phyloP scores from a whole-genome alignment of 1,284 basidiomycete genomes.

The Papiliotrema flavescens region DNA sequence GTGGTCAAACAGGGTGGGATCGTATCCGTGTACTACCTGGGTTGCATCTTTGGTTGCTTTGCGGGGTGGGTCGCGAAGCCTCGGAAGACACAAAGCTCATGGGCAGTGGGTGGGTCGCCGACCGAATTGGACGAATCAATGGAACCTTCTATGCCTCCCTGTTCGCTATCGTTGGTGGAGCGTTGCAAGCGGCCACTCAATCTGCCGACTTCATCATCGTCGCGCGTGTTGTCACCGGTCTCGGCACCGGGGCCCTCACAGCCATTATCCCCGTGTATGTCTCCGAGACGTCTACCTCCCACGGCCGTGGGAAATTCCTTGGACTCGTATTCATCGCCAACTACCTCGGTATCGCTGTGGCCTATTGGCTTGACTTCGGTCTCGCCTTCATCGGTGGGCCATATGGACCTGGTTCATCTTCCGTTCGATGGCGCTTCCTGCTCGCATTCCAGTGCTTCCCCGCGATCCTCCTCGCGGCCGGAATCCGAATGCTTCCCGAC shows the following conservation, averaged over 20 bases:
- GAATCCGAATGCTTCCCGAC: constrained; percentile 21
- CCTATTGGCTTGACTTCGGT: constrained; percentile 58
- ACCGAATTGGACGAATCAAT: constrained; percentile 48
- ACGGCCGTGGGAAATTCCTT: constrained; percentile 21
- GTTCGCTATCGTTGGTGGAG: constrained; percentile 49
- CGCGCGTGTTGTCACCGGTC: constrained; percentile 56
- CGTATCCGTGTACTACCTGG: constrained; percentile 42
- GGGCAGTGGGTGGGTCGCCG: constrained; percentile 40
- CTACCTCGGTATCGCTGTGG: constrained; percentile 57
- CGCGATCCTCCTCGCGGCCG: constrained; percentile 10
- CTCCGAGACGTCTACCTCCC: constrained; percentile 30
- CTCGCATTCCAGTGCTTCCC: constrained; percentile 20
- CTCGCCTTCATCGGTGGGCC: constrained; percentile 53
- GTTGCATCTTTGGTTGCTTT: constrained; percentile 55
- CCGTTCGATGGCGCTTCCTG: constrained; percentile 51
- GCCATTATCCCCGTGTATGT: constrained; percentile 57
- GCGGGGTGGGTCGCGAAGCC: constrained; percentile 45
- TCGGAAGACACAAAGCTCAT: background rate
- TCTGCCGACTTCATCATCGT: constrained; percentile 56
- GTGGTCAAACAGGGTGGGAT: constrained; percentile 57
- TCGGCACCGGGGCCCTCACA: constrained; percentile 56
- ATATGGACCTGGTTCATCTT: constrained; percentile 34
- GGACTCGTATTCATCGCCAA: constrained; percentile 45
- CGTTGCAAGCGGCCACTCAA: constrained; percentile 56
- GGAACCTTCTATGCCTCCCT: constrained; percentile 10